Evolutionary conservation across 805 yeast genomes (phyloP).

Genomic region (Zygosaccharomyces pseudorouxii): DNA sequence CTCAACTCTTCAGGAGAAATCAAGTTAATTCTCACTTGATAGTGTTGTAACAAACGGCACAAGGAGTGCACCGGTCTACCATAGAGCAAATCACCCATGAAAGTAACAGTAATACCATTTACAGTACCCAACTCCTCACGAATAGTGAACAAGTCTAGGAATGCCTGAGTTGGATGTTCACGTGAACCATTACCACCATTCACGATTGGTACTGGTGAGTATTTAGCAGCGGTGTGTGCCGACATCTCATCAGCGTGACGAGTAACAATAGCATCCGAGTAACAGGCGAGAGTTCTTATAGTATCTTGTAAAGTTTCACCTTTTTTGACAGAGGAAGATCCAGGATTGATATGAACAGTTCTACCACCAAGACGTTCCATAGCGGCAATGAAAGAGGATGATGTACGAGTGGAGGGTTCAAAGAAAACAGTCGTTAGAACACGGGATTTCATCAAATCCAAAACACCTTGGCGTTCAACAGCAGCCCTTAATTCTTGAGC

Average conservation of each 20-base stretch:
- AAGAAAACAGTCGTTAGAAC: constrained; percentile 92
- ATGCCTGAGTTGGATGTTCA: constrained; percentile 99
- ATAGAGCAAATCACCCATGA: constrained; percentile 97
- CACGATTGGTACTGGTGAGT: constrained; percentile 93
- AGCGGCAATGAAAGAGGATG: constrained; percentile 96
- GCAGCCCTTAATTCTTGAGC: constrained; percentile 98
- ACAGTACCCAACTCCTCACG: constrained; percentile 99
- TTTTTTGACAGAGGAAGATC: constrained; percentile 90
- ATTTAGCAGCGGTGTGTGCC: constrained; percentile 91
- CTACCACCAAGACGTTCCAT: constrained; percentile 99
- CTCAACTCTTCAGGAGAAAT: constrained; percentile 86
- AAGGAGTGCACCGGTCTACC: constrained; percentile 99
- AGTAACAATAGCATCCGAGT: constrained; percentile 93
- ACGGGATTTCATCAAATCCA: constrained; percentile 86
- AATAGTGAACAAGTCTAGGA: constrained; percentile 93
- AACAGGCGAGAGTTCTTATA: constrained; percentile 87
- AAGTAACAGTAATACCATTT: constrained; percentile 94
- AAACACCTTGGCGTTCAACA: constrained; percentile 92
- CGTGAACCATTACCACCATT: constrained; percentile 98
- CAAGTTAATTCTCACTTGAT: constrained; percentile 87
- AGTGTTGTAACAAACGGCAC: constrained; percentile 82
- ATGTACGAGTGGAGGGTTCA: constrained; percentile 97
- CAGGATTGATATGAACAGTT: constrained; percentile 80
- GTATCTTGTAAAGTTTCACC: constrained; percentile 99
- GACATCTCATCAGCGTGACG: constrained; percentile 94